These are phyloP conservation scores for Emmonsiellopsis sp. DNA, from an alignment of 2,329 filamentous ascomycete genomes.

Conservation along the genomic window DNA sequence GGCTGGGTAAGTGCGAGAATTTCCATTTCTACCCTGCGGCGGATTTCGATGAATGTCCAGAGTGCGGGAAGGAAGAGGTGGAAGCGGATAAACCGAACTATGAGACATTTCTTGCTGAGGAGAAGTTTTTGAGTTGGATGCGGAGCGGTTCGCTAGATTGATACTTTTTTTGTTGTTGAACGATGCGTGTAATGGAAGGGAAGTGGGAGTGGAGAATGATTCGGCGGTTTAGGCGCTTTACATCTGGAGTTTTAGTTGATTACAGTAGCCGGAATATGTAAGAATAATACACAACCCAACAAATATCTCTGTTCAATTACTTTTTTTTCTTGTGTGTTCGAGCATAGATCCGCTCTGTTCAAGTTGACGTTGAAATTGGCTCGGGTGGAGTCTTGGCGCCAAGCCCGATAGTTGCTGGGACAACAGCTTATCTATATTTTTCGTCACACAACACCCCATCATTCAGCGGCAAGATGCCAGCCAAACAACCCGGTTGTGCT, in stretches of 20 bases:
- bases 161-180: not conserved
- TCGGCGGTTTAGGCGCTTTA: too few relatives aligned
- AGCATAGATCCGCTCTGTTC: not conserved
- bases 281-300: not conserved
- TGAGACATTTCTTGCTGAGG: constrained; percentile 1
- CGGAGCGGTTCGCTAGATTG: not conserved
- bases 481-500: not conserved
- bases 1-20: constrained; percentile 7
- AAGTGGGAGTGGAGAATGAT: not conserved
- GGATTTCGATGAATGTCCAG: constrained; percentile 13
- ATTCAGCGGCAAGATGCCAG: not conserved
- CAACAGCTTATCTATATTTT: not conserved
- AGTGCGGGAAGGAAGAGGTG: constrained; percentile 11
- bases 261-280: not conserved
- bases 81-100: constrained; percentile 1
- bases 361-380: not conserved
- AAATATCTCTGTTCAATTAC: not conserved
- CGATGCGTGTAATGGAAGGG: not conserved
- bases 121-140: constrained; percentile 9
- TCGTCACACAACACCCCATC: not conserved
- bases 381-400: not conserved
- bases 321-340: not conserved
- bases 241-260: too few relatives aligned
- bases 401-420: not conserved
- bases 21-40: constrained; percentile 11